phyloP scores from a whole-genome alignment of 2,329 filamentous ascomycete genomes.

The Neofusicoccum sp. region DNA sequence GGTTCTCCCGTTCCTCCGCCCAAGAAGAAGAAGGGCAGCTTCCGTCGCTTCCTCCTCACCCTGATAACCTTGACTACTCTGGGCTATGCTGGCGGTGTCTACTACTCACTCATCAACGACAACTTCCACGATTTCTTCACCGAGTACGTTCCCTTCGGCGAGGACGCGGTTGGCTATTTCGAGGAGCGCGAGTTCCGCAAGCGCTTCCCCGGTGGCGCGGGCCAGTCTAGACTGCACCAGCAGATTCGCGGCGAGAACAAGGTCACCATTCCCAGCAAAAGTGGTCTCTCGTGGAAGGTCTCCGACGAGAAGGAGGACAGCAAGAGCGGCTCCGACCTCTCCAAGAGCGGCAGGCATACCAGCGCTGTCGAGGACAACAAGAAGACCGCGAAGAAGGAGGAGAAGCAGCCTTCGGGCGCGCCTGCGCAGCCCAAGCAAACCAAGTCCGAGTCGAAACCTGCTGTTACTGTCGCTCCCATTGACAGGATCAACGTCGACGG shows the following conservation, averaged over 20 bases:
- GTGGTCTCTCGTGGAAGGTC: conserved; percentile 80
- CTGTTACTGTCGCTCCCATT: conserved; percentile 58
- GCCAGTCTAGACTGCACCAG: conserved; percentile 45
- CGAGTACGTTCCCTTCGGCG: conserved; percentile 91
- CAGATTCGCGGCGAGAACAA: conserved; percentile 62
- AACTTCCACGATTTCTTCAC: conserved; percentile 99
- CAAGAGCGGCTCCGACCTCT: conserved; percentile 41
- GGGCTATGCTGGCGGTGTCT: conserved; percentile 85
- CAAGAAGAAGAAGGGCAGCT: conserved; percentile 66
- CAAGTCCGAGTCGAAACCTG: conserved; percentile 26
- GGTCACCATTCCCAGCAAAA: conserved; percentile 82
- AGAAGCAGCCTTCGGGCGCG: conserved; percentile 30
- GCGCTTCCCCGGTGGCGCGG: conserved; percentile 63
- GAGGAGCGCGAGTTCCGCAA: conserved; percentile 93
- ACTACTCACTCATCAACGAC: conserved; percentile 90
- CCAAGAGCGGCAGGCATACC: conserved; percentile 58
- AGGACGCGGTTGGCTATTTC: conserved; percentile 91
- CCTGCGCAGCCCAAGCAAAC: conserved; percentile 25
- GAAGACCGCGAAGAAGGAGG: conserved; percentile 35
- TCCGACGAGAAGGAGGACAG: conserved; percentile 56
- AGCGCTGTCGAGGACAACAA: conserved; percentile 56
- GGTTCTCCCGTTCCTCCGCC: conserved; percentile 45
- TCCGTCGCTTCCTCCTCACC: conserved; percentile 77
- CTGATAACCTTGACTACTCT: conserved; percentile 75
- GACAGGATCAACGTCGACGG: conserved; percentile 76